A percentile compares a stretch with the other conserved stretches of the same genome.
Evolutionary conservation across 805 yeast genomes (phyloP).

Genomic region (Crinitomyces ghanaensis): DNA sequence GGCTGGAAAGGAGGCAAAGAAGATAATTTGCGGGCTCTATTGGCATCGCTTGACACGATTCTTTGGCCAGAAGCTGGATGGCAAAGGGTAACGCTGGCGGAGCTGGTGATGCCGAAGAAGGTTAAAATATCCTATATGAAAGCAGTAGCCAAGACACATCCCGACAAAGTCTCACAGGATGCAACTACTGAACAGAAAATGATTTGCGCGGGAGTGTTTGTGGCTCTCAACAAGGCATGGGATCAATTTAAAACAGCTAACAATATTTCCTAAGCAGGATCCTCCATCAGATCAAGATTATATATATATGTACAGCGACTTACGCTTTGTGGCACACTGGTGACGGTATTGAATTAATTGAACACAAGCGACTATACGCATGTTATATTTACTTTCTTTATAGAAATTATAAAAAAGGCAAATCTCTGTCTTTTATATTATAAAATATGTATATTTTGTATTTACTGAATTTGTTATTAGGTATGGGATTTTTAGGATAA

Average conservation of each 20-base stretch:
- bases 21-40: slow-evolving; percentile 65
- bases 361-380: too few relatives aligned
- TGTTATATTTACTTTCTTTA: too few relatives aligned
- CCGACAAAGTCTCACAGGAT: slow-evolving; percentile 62
- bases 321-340: too few relatives aligned
- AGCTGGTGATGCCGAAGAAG: slow-evolving; percentile 77
- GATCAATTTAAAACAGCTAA: slow-evolving; percentile 60
- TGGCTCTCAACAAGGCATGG: slow-evolving; percentile 81
- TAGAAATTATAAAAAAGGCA: neutral
- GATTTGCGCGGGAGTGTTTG: slow-evolving; percentile 81
- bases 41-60: slow-evolving; percentile 56
- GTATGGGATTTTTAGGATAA: too few relatives aligned
- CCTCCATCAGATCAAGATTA: neutral
- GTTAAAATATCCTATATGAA: slow-evolving; percentile 78
- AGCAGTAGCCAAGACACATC: slow-evolving; percentile 67
- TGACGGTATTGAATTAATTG: too few relatives aligned
- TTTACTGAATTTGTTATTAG: neutral
- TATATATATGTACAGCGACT: too few relatives aligned
- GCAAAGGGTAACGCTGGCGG: slow-evolving; percentile 56
- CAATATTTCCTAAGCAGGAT: slow-evolving; percentile 23
- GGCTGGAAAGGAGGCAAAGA: slow-evolving; percentile 68
- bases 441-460: neutral
- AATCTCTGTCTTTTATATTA: neutral
- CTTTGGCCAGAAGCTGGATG: slow-evolving; percentile 58
- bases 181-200: slow-evolving; percentile 60